A percentile compares a stretch with the other conserved stretches of the same genome.
Conservation (phyloP, 2,329 filamentous ascomycete genomes). For the Colletotrichum coccodes region DNA sequence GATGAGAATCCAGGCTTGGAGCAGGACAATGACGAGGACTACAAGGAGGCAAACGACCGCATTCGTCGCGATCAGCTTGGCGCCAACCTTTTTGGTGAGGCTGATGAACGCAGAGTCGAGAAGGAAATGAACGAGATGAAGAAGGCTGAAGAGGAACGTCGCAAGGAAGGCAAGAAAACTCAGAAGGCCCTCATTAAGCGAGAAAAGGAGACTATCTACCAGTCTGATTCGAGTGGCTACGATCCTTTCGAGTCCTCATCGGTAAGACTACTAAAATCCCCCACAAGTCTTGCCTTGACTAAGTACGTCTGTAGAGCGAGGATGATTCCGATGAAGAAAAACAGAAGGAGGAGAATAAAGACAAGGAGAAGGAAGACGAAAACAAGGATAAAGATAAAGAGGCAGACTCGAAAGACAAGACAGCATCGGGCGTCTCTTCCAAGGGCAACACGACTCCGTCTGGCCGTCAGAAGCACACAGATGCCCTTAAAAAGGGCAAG, state of each 20-base stretch:
- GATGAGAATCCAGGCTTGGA: constrained; percentile 83
- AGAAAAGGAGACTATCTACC: constrained; percentile 89
- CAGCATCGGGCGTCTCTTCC: constrained; percentile 66
- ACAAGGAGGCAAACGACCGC: constrained; percentile 76
- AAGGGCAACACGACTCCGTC: constrained; percentile 73
- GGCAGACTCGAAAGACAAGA: constrained; percentile 65
- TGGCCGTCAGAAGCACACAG: constrained; percentile 56
- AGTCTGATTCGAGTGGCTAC: constrained; percentile 69
- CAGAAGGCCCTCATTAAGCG: constrained; percentile 85
- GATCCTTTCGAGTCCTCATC: constrained; percentile 50
- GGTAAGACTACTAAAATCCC: constrained; percentile 36
- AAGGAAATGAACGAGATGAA: constrained; percentile 77
- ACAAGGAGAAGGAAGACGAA: constrained; percentile 49
- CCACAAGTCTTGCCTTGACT: constrained; percentile 18
- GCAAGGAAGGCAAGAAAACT: constrained; percentile 78
- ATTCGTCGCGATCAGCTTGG: constrained; percentile 85
- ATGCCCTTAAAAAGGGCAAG: constrained; percentile 65
- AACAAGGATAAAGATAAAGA: constrained; percentile 71
- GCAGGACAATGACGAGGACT: constrained; percentile 82
- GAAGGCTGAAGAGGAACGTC: constrained; percentile 75
- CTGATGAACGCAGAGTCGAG: constrained; percentile 77
- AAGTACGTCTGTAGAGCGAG: constrained; percentile 54
- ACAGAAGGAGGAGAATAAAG: constrained; percentile 41
- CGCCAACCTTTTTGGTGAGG: constrained; percentile 83
- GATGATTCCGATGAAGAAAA: constrained; percentile 52